Base-by-base conservation (phyloP, 2,329 filamentous ascomycete species). In the Aspergillaceae sp. region DNA sequence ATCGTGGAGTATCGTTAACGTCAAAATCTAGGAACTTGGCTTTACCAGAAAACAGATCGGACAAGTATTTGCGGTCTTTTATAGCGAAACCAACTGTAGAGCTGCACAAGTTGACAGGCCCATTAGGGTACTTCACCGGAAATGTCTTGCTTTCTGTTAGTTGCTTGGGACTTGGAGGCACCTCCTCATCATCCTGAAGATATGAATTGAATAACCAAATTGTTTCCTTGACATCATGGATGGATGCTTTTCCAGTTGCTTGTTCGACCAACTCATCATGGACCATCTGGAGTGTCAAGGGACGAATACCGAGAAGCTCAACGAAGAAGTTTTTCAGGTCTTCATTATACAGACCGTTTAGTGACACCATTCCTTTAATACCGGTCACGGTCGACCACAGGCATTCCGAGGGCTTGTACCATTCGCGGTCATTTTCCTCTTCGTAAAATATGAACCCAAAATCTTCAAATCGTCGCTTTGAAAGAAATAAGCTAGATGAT, bases 261-360 rank as follows among this genome's bases (percentile, higher is more conserved):
- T 46, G 46, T 29, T 47, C 41, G 4, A 48, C 10, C 27, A 51
- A 11, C 36, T 48, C 47, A 28, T 44, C 34, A 10, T 46, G 27
- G n/a, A 51, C 43, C 46, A 51, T 47, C n/a, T 48, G 11, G n/a
- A 48, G 19, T 7, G 49, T 51, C 3, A 51, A 40, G 26, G 44
- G 48, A 29, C 32, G 34, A 19, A 51, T 46, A 11, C 41, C 44
- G 2, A 49, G 11, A 9, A 42, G 6, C 9, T 47, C 44, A 36
- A 45, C 29, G 26, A 51, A 51, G 26, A 51, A 46, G 3, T 35
- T 32, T 6, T 2, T 3, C 27, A 48, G 34, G 27, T 47, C 44
- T 27, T 45, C 41, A 7, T 51, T 19, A 19, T 19, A 51, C 5
- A 41, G 27, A 11, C 43, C 46, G 27, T 49, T 49, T 1, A 51